These are phyloP conservation scores for Metarhizium humberi DNA, from an alignment of 2,329 filamentous ascomycete species.

Conservation along the genomic window DNA sequence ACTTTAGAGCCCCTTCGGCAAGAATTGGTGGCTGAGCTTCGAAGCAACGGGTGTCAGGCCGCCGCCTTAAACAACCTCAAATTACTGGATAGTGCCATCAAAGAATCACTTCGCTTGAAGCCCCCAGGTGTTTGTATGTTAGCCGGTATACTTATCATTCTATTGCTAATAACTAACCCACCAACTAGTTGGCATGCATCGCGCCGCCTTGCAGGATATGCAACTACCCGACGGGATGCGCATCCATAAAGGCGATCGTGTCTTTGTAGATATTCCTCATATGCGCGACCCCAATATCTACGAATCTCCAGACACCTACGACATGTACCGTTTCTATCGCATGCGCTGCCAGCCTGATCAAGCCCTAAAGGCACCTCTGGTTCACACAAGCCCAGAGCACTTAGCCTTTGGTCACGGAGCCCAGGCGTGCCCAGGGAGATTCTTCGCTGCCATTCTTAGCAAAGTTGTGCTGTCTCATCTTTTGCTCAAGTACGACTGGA, in stretches of 20 bases:
- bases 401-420: slow-evolving; percentile 7
- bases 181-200: slow-evolving; percentile 8
- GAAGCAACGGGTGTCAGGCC: slow-evolving; percentile 4
- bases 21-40: slow-evolving; percentile 4
- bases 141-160: no score
- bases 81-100: slow-evolving; percentile 7
- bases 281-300: slow-evolving; percentile 7
- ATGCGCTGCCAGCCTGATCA: slow-evolving; percentile 4
- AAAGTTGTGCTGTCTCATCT: slow-evolving; percentile 7
- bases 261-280: slow-evolving; percentile 8
- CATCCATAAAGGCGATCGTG: slow-evolving; percentile 6
- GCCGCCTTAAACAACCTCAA: slow-evolving; percentile 7
- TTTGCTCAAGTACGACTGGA: slow-evolving; percentile 8
- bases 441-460: slow-evolving; percentile 5
- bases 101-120: slow-evolving; percentile 8
- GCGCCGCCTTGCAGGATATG: slow-evolving; percentile 6
- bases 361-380: slow-evolving; percentile 6
- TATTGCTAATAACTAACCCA: not conserved
- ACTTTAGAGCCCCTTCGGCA: slow-evolving; percentile 3
- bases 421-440: slow-evolving; percentile 8
- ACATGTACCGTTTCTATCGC: slow-evolving; percentile 8
- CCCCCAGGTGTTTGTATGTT: slow-evolving; percentile 7
- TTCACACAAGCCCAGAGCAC: slow-evolving; percentile 7
- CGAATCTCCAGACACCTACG: slow-evolving; percentile 5
- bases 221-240: slow-evolving; percentile 2